phyloP scores from a whole-genome alignment of 108 stramenopile genomes.

The Tribonema minus region DNA sequence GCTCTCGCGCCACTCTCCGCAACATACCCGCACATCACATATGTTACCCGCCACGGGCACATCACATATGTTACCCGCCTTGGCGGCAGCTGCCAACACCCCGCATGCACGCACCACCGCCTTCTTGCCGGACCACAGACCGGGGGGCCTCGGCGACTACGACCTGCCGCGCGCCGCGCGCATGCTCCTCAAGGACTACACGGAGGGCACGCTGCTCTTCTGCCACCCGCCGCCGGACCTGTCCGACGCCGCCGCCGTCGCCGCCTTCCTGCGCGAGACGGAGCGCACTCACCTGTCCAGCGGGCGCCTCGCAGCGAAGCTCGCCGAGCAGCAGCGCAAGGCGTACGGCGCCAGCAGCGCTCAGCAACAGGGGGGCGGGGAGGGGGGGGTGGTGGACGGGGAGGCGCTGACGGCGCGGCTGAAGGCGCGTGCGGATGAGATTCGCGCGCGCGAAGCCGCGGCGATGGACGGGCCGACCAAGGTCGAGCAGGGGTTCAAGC shows the following conservation, averaged over 20 bases:
- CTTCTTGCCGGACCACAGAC: no score
- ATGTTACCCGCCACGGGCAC: no score
- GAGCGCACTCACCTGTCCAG: conserved; percentile 24
- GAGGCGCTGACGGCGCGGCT: neutral
- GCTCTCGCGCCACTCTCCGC: no score
- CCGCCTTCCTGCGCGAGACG: conserved; percentile 34
- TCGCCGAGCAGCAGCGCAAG: conserved; percentile 35
- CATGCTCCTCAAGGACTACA: conserved; percentile 89
- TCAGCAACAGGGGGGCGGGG: conserved; percentile 7
- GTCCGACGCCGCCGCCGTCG: conserved; percentile 37
- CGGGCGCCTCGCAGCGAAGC: conserved; percentile 36
- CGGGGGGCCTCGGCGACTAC: conserved; percentile 75
- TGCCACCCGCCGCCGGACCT: conserved; percentile 81
- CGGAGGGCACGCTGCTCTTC: conserved; percentile 81
- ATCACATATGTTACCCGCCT: no score
- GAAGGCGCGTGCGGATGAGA: neutral
- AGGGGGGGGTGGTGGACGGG: neutral
- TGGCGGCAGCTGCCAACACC: no score
- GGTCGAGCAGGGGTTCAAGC: conserved; percentile 49
- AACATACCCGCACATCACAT: no score
- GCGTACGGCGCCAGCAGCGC: conserved; percentile 20
- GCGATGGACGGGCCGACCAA: conserved; percentile 13
- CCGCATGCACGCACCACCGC: no score
- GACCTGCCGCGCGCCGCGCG: conserved; percentile 87
- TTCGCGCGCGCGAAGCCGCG: neutral